Conservation (phyloP, 108 stramenopile genomes). For the Aurantiochytrium sp. region DNA sequence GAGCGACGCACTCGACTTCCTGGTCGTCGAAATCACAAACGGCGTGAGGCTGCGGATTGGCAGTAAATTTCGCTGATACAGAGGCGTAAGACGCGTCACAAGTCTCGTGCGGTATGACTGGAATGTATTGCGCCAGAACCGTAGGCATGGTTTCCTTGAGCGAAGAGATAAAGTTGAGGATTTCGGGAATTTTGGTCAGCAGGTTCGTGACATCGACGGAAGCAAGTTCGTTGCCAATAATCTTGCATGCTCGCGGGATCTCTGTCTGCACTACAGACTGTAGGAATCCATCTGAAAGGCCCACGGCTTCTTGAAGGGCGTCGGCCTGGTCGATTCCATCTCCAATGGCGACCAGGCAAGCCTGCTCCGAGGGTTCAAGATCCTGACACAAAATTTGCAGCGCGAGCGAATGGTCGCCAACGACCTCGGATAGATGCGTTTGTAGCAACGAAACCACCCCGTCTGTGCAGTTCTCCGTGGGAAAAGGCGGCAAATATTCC, state of each 20-base stretch:
- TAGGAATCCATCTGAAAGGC: not conserved
- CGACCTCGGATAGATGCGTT: not conserved
- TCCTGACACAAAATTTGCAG: not conserved
- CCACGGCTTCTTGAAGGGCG: not conserved
- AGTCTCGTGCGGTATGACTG: not conserved
- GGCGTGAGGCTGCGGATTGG: not conserved
- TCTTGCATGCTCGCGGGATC: not conserved
- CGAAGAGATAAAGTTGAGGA: not conserved
- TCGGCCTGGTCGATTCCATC: constrained; percentile 2
- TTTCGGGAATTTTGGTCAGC: not conserved
- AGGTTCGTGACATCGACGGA: not conserved
- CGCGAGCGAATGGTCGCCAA: not conserved
- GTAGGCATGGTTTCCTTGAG: not conserved
- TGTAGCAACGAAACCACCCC: not conserved
- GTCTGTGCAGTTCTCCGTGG: not conserved
- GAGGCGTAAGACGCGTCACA: not conserved
- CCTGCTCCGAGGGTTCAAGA: not conserved
- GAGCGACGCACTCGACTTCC: not conserved
- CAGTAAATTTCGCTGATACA: not conserved
- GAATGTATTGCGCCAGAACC: not conserved
- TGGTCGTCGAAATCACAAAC: not conserved
- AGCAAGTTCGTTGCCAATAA: not conserved
- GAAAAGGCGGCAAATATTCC: not conserved
- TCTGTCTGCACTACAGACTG: not conserved
- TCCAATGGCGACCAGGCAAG: not conserved